These are phyloP conservation scores for Suillus lakei DNA, from an alignment of 768 basidiomycete genomes.

Conservation along the genomic window DNA sequence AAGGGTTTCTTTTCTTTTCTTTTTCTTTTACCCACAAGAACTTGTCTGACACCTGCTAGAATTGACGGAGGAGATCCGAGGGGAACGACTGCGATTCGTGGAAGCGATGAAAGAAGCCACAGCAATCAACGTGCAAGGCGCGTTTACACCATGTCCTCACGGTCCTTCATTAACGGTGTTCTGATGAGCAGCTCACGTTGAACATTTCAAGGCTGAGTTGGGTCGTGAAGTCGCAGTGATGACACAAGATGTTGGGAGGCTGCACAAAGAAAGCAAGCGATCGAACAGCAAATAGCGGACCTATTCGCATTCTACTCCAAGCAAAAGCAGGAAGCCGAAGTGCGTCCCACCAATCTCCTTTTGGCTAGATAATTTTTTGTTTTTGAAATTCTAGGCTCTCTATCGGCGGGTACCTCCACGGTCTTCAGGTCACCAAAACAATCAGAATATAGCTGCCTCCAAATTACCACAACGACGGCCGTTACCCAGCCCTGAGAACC, in stretches of 20 bases:
- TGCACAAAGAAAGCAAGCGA: slow-evolving; percentile 67
- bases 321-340: slow-evolving; percentile 52
- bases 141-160: slow-evolving; percentile 15
- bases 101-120: slow-evolving; percentile 97
- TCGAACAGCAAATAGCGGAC: slow-evolving; percentile 76
- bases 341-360: slow-evolving; percentile 16
- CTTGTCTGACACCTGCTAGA: slow-evolving; percentile 45
- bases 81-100: slow-evolving; percentile 84
- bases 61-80: slow-evolving; percentile 82
- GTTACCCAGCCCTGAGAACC: slow-evolving; percentile 32
- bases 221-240: slow-evolving; percentile 74
- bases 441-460: slow-evolving; percentile 33
- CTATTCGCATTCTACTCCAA: slow-evolving; percentile 74
- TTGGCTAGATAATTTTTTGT: neutral
- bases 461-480: slow-evolving; percentile 27
- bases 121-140: slow-evolving; percentile 82
- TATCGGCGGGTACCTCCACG: slow-evolving; percentile 27
- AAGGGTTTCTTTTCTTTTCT: too few species aligned
- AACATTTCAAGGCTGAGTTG: slow-evolving; percentile 85
- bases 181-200: slow-evolving; percentile 68
- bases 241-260: slow-evolving; percentile 72
- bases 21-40: slow-evolving; percentile 4
- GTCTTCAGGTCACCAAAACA: slow-evolving; percentile 25
- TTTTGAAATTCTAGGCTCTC: slow-evolving; percentile 22
- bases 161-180: neutral